phyloP scores from a whole-genome alignment of 768 basidiomycete species.

The Russula compacta region DNA sequence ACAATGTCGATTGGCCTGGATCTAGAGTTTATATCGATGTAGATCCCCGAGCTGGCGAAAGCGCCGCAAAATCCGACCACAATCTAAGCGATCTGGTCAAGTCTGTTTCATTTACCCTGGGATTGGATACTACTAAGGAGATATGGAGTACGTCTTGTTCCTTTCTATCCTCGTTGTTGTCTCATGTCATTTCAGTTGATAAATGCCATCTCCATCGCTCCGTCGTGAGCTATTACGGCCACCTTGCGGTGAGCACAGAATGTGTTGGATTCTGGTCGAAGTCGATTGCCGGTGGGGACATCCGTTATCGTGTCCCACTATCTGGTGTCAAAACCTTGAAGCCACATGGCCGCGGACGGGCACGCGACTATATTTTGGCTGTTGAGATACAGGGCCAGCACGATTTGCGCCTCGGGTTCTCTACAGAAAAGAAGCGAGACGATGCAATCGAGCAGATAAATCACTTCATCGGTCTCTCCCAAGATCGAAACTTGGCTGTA shows the following conservation, averaged over 20 bases:
- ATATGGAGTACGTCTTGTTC: constrained; percentile 12
- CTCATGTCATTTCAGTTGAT: constrained; percentile 1
- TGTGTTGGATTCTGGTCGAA: constrained; percentile 18
- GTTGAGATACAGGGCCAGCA: constrained; percentile 12
- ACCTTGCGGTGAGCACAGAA: constrained; percentile 12
- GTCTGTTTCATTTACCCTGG: constrained; percentile 5
- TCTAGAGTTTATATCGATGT: constrained; percentile 12
- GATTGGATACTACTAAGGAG: constrained; percentile 12
- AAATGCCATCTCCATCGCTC: constrained; percentile 14
- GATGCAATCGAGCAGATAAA: constrained; percentile 8
- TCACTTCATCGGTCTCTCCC: constrained; percentile 2
- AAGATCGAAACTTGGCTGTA: background rate
- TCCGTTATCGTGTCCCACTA: constrained; percentile 17
- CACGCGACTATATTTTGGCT: constrained; percentile 4
- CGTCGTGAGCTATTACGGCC: constrained; percentile 9
- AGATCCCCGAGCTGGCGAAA: background rate
- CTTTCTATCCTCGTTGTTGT: background rate
- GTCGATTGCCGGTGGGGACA: constrained; percentile 8
- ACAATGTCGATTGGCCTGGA: constrained; percentile 9
- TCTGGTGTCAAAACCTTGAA: constrained; percentile 6
- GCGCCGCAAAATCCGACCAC: background rate
- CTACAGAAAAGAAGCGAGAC: constrained; percentile 10
- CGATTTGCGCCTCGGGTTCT: constrained; percentile 10
- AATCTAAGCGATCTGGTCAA: constrained; percentile 6
- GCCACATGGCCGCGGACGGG: background rate